A percentile compares a stretch with the other conserved stretches of the same genome.
These are phyloP conservation scores for Leishmania lainsoni DNA, from an alignment of 208 protist genomes.

Conservation along the genomic window DNA sequence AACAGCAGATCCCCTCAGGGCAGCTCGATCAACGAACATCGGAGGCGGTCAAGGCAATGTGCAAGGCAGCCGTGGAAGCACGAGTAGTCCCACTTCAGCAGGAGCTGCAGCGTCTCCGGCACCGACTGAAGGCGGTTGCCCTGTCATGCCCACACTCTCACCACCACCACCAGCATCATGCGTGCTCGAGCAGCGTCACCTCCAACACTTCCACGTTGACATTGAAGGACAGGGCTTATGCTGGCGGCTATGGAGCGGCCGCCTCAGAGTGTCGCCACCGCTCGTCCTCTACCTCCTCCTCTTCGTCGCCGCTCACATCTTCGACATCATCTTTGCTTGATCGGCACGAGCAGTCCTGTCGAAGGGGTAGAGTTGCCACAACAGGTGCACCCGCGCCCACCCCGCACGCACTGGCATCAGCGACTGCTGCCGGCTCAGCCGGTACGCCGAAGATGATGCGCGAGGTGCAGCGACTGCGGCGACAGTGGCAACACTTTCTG, in stretches of 20 bases:
- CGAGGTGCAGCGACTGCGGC: constrained; percentile 56
- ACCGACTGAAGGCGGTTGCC: neutral
- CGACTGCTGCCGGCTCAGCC: constrained; percentile 7
- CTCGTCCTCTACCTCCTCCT: constrained; percentile 4
- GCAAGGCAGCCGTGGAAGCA: neutral
- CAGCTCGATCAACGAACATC: neutral
- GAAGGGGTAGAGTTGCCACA: neutral
- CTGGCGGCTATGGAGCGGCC: neutral
- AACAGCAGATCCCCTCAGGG: constrained; percentile 11
- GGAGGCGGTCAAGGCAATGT: neutral
- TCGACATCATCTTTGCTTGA: neutral
- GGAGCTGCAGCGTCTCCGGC: constrained; percentile 1
- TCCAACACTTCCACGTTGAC: neutral
- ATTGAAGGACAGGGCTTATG: neutral
- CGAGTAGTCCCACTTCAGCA: constrained; percentile 4
- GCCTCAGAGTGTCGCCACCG: neutral
- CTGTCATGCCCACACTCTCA: neutral
- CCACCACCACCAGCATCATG: neutral
- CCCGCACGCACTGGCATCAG: neutral
- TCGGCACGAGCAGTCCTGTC: neutral
- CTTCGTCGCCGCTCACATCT: neutral
- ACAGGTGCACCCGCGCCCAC: neutral
- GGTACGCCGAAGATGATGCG: constrained; percentile 17
- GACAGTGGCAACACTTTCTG: constrained; percentile 52
- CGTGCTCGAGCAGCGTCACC: neutral